Percentiles rank a stretch among this genome's conserved stretches.
phyloP scores from a whole-genome alignment of 1,284 basidiomycete species.

The Garcileccinum viscosum region DNA sequence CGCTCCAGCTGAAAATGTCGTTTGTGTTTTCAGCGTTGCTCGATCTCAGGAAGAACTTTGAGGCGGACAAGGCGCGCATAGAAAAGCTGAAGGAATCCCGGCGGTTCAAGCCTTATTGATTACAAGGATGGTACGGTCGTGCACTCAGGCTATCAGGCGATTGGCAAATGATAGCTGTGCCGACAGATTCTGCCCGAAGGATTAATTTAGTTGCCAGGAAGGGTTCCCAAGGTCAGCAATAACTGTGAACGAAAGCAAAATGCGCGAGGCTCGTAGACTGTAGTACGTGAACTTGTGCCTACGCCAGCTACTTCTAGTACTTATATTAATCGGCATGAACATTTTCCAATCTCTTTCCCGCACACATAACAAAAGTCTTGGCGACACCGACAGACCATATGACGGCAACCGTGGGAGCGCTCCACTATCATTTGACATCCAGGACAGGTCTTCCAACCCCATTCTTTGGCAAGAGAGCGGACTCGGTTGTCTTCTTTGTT shows the following conservation, averaged over 20 bases:
- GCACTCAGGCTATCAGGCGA: neutral
- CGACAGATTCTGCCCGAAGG: neutral
- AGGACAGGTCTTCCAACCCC: slow-evolving; percentile 51
- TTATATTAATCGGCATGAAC: slow-evolving; percentile 21
- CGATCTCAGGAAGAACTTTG: slow-evolving; percentile 82
- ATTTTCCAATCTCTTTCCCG: slow-evolving; percentile 42
- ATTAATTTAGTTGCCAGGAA: neutral
- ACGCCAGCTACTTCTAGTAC: neutral
- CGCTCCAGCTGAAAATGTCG: slow-evolving; percentile 6
- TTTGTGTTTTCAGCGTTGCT: slow-evolving; percentile 48
- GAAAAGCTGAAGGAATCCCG: slow-evolving; percentile 81
- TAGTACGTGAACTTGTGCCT: neutral
- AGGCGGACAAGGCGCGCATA: slow-evolving; percentile 86
- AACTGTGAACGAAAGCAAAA: neutral
- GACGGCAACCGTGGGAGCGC: slow-evolving; percentile 44
- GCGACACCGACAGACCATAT: slow-evolving; percentile 49
- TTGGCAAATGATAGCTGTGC: neutral
- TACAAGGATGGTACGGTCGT: neutral
- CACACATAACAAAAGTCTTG: slow-evolving; percentile 51
- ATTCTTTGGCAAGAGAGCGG: slow-evolving; percentile 39
- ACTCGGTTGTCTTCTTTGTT: slow-evolving; percentile 32
- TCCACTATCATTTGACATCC: slow-evolving; percentile 48
- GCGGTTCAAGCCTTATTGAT: slow-evolving; percentile 84
- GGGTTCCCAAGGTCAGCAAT: too few relatives aligned
- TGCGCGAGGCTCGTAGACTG: neutral